phyloP scores from a whole-genome alignment of 2,329 filamentous ascomycete genomes.

The Diplodia corticola region DNA sequence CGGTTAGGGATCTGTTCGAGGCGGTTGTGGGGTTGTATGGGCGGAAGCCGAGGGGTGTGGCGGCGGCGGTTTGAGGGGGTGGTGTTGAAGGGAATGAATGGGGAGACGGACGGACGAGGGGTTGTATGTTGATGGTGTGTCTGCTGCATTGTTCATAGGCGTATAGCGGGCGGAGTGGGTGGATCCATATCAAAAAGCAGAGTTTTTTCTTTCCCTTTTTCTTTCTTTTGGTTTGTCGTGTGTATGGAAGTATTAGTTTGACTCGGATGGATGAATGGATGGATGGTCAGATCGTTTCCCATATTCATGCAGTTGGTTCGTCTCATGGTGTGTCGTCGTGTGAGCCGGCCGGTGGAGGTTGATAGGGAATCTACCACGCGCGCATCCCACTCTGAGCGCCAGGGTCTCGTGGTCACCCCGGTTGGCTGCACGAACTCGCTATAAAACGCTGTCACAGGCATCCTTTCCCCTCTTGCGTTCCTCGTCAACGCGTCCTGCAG shows the following conservation, averaged over 20 bases:
- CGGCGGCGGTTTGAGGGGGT: background rate
- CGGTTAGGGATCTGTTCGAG: conserved; percentile 74
- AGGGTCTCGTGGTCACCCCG: no score
- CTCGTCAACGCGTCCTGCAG: no score
- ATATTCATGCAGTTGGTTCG: no score
- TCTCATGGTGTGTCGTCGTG: no score
- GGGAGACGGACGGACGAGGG: background rate
- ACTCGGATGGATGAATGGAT: background rate
- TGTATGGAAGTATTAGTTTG: background rate
- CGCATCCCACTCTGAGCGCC: no score
- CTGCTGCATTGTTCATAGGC: background rate
- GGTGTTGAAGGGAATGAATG: background rate
- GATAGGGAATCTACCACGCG: no score
- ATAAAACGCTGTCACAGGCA: no score
- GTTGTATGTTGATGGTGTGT: background rate
- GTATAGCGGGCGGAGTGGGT: background rate
- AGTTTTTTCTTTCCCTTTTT: background rate
- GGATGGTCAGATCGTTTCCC: no score
- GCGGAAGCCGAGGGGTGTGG: conserved; percentile 49
- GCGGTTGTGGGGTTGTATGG: conserved; percentile 67
- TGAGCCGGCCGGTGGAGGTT: no score
- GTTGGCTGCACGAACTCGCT: no score
- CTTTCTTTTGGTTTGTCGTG: background rate
- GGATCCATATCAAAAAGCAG: background rate
- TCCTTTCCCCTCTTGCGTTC: no score